Evolutionary conservation across 441 rosid genomes (phyloP).

Genomic region (Erodium trifolium): DNA sequence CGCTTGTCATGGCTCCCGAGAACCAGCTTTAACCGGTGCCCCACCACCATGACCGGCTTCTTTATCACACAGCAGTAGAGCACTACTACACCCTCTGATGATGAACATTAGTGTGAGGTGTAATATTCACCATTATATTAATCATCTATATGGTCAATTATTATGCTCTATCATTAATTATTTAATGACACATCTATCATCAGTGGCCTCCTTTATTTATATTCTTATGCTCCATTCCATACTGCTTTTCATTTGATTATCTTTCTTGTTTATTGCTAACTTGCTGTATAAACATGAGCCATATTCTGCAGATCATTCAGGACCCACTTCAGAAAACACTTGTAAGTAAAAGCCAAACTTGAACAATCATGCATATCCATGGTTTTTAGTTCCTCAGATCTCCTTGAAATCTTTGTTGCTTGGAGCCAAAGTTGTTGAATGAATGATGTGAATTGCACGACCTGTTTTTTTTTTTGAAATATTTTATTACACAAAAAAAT

Average conservation of each 20-base stretch:
- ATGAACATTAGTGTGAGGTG: not conserved
- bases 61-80: not conserved
- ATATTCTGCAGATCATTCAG: not conserved
- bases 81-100: not conserved
- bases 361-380: slow-evolving; percentile 3
- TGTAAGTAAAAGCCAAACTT: not conserved
- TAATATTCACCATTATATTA: not conserved
- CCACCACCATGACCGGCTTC: not conserved
- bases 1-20: slow-evolving; percentile 4
- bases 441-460: no score
- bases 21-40: not conserved
- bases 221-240: slow-evolving; percentile 7
- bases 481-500: no score
- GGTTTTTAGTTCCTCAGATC: not conserved
- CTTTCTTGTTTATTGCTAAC: not conserved
- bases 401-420: not conserved
- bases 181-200: not conserved
- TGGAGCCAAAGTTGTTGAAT: not conserved
- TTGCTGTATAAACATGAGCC: not conserved
- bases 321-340: not conserved
- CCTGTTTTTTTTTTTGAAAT: no score
- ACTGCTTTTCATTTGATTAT: not conserved
- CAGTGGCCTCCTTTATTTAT: slow-evolving; percentile 5
- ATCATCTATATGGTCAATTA: not conserved
- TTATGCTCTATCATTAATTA: not conserved